Evolutionary conservation across 2,329 filamentous ascomycete genomes (phyloP).

Genomic region (Metarhizium guizhouense): DNA sequence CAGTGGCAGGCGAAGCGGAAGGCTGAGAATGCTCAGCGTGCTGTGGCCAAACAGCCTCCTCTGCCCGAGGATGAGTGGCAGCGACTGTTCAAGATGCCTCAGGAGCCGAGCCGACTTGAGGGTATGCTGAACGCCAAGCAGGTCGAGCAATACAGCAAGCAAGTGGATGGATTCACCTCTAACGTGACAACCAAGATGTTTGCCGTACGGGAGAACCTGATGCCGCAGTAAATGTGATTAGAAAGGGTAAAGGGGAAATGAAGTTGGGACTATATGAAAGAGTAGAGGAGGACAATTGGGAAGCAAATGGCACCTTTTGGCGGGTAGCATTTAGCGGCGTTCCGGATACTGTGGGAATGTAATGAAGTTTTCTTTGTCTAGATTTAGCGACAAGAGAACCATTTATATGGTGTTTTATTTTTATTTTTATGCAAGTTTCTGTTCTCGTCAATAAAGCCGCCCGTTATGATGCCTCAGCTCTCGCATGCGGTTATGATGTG

Average conservation of each 20-base stretch:
- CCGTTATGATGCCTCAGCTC: slow-evolving; percentile 7
- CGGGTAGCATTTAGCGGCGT: slow-evolving; percentile 32
- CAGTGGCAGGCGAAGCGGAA: slow-evolving; percentile 97
- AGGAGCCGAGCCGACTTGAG: slow-evolving; percentile 87
- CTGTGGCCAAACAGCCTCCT: slow-evolving; percentile 76
- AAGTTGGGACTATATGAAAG: slow-evolving; percentile 6
- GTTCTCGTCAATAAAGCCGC: background rate
- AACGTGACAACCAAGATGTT: slow-evolving; percentile 96
- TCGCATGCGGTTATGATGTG: no score
- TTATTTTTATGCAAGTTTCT: background rate
- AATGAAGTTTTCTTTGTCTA: slow-evolving; percentile 25
- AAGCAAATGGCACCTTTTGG: slow-evolving; percentile 22
- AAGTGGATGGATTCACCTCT: slow-evolving; percentile 93
- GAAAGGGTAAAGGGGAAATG: background rate
- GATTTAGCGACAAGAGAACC: slow-evolving; percentile 22
- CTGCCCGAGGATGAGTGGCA: slow-evolving; percentile 98
- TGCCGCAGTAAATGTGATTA: slow-evolving; percentile 38
- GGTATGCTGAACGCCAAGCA: slow-evolving; percentile 91
- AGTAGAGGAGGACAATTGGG: slow-evolving; percentile 7
- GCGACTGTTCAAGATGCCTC: slow-evolving; percentile 92
- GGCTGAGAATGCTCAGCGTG: slow-evolving; percentile 81
- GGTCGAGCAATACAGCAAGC: slow-evolving; percentile 95
- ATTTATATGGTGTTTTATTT: slow-evolving; percentile 9
- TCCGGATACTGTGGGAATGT: slow-evolving; percentile 30
- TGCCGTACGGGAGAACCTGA: slow-evolving; percentile 67